Percentiles rank a stretch among this genome's conserved stretches.
phyloP scores from a whole-genome alignment of 768 basidiomycete species.

The Boletales sp. region DNA sequence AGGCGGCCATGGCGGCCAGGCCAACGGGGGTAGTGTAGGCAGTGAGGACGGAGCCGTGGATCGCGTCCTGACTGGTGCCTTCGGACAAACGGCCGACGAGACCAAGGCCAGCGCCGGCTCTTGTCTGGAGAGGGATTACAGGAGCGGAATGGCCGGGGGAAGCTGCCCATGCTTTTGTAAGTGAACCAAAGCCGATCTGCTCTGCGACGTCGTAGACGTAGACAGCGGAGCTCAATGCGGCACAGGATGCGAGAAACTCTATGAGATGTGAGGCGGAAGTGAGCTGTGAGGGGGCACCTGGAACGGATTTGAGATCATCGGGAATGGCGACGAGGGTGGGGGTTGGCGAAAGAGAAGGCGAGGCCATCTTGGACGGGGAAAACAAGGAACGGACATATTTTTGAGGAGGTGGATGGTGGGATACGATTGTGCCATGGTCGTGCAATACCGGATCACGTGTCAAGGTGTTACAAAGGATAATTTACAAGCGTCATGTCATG shows the following conservation, averaged over 20 bases:
- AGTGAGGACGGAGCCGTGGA: slow-evolving; percentile 58
- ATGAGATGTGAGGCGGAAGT: slow-evolving; percentile 57
- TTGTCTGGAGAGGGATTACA: slow-evolving; percentile 71
- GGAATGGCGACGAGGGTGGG: slow-evolving; percentile 34
- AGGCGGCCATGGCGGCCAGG: slow-evolving; percentile 77
- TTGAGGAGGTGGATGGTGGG: slow-evolving; percentile 13
- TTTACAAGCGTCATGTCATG: no score
- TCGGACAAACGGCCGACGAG: slow-evolving; percentile 78
- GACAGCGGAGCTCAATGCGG: slow-evolving; percentile 56
- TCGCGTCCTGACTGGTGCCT: slow-evolving; percentile 68
- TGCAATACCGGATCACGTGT: slow-evolving; percentile 31
- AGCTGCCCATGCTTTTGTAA: slow-evolving; percentile 64
- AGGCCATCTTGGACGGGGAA: slow-evolving; percentile 16
- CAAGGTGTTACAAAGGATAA: background rate
- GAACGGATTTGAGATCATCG: slow-evolving; percentile 28
- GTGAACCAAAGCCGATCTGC: slow-evolving; percentile 75
- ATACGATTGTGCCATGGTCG: slow-evolving; percentile 29
- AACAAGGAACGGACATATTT: background rate
- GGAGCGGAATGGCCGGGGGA: slow-evolving; percentile 41
- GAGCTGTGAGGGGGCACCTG: slow-evolving; percentile 3
- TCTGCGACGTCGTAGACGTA: slow-evolving; percentile 84
- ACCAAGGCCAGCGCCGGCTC: slow-evolving; percentile 79
- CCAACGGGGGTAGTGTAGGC: slow-evolving; percentile 84
- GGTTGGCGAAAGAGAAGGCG: slow-evolving; percentile 23
- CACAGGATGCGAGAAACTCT: slow-evolving; percentile 63